Percentiles rank a stretch among this genome's conserved stretches.
Evolutionary conservation across 2,329 filamentous ascomycete genomes (phyloP).

Genomic region (Sclerotinia trifoliorum): DNA sequence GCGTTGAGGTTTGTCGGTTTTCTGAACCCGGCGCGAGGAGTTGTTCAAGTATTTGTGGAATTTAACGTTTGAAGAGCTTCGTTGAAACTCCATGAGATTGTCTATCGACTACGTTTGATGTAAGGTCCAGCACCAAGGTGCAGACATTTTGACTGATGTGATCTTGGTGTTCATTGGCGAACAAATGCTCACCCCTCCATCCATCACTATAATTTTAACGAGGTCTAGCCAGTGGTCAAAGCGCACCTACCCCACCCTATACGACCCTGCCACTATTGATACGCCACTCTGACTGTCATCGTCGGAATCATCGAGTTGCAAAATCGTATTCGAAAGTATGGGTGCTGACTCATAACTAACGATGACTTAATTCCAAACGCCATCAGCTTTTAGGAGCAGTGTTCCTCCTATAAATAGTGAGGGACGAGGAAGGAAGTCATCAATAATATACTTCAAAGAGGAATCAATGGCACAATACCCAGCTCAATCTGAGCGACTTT

Average conservation of each 20-base stretch:
- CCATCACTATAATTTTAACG: not conserved
- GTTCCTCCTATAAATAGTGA: not conserved
- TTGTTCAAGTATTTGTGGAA: not conserved
- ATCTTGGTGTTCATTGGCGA: not conserved
- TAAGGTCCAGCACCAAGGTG: too few species aligned
- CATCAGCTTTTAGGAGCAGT: not conserved
- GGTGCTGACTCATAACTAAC: not conserved
- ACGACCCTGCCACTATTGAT: not conserved
- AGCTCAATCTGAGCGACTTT: constrained; percentile 30
- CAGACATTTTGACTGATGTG: not conserved
- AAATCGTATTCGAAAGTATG: not conserved
- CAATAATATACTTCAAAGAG: not conserved
- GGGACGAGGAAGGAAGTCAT: not conserved
- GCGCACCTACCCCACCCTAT: not conserved
- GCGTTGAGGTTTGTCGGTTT: constrained; percentile 2
- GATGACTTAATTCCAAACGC: not conserved
- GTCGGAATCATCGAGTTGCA: not conserved
- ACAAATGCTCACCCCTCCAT: not conserved
- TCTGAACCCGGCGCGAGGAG: not conserved
- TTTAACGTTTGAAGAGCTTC: not conserved
- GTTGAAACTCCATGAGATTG: not conserved
- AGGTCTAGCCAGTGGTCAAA: not conserved
- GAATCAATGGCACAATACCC: constrained; percentile 24
- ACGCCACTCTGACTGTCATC: too few species aligned
- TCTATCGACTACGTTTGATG: not conserved